phyloP scores from a whole-genome alignment of 805 yeast species.

The Wickerhamiella cacticola region DNA sequence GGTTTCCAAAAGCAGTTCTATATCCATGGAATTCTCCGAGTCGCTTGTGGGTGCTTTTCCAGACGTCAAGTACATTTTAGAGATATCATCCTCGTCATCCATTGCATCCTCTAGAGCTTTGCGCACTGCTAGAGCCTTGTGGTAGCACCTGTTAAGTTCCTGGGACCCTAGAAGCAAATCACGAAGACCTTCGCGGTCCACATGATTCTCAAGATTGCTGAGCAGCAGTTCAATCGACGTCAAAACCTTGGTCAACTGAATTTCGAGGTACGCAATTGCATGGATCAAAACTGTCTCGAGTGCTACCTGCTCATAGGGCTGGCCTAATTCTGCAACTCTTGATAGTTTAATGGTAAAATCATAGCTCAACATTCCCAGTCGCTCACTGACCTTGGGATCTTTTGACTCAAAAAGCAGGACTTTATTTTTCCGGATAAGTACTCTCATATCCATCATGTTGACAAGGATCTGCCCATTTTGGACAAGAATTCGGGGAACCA shows the following conservation, averaged over 20 bases:
- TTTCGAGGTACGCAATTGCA: constrained; percentile 66
- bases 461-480: constrained; percentile 46
- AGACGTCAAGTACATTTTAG: constrained; percentile 57
- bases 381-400: constrained; percentile 40
- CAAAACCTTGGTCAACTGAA: constrained; percentile 53
- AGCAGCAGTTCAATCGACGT: constrained; percentile 50
- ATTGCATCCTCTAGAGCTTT: constrained; percentile 72
- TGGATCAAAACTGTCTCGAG: constrained; percentile 71
- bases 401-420: constrained; percentile 56
- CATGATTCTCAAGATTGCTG: constrained; percentile 61
- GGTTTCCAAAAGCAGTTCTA: constrained; percentile 78
- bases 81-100: constrained; percentile 77
- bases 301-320: constrained; percentile 68
- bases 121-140: constrained; percentile 60
- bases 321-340: constrained; percentile 26
- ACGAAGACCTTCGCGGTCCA: constrained; percentile 61
- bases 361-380: constrained; percentile 66
- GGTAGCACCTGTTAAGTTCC: constrained; percentile 57
- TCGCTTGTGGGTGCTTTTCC: constrained; percentile 24
- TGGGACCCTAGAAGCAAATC: constrained; percentile 66
- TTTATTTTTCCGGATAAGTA: constrained; percentile 42
- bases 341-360: constrained; percentile 63
- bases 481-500: constrained; percentile 54
- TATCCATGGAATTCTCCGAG: constrained; percentile 38
- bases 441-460: constrained; percentile 51